A percentile compares a stretch with the other conserved stretches of the same genome.
Conservation (phyloP, 2,329 filamentous ascomycete genomes). For the Apiospora kogelbergensis region DNA sequence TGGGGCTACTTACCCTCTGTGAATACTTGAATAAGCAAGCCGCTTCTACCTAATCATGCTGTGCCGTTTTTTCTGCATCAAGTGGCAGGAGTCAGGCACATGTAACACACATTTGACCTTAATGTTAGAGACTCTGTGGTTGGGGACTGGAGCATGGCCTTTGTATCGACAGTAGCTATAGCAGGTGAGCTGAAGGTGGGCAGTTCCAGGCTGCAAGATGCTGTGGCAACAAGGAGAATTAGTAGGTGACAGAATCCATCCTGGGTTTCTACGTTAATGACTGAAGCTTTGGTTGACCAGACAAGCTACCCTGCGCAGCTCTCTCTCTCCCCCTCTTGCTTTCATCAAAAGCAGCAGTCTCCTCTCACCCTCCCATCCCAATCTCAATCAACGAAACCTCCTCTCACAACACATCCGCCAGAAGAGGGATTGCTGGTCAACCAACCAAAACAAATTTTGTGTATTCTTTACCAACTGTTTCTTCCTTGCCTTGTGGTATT, state of each 20-base stretch:
- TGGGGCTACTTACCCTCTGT: background rate
- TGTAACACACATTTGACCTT: background rate
- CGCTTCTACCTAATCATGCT: background rate
- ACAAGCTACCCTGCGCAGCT: background rate
- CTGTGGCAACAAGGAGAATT: background rate
- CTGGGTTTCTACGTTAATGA: background rate
- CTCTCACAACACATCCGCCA: background rate
- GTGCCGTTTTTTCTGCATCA: background rate
- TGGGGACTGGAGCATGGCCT: background rate
- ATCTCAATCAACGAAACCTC: background rate
- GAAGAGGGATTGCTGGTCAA: background rate
- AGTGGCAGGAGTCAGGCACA: background rate
- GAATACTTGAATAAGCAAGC: too few relatives aligned
- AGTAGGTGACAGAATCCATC: background rate
- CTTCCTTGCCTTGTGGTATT: background rate
- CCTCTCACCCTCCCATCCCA: background rate
- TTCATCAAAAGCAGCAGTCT: background rate
- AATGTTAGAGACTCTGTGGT: background rate
- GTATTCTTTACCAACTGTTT: background rate
- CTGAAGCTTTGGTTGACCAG: background rate
- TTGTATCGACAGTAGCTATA: background rate
- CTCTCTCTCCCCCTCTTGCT: too few relatives aligned
- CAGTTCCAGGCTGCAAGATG: background rate
- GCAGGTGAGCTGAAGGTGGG: background rate
- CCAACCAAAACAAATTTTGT: background rate